Conservation (phyloP, 139 green algal genomes). For the Penium margaritaceum region DNA sequence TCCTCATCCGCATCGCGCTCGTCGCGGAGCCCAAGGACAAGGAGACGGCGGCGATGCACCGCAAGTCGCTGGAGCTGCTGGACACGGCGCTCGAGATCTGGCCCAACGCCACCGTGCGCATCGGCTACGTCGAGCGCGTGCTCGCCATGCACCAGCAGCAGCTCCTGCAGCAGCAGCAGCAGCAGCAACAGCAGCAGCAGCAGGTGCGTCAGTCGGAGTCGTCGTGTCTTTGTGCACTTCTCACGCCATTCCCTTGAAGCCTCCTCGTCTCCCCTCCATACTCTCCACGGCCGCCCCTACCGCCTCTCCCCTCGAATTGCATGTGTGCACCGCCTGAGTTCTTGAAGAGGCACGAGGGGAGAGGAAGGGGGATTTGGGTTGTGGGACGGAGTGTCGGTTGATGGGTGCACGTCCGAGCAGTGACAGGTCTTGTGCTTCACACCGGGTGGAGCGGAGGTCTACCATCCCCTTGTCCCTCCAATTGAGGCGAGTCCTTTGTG, state of each 20-base stretch:
- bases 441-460: too few relatives aligned
- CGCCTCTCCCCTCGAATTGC: too few relatives aligned
- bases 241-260: not conserved
- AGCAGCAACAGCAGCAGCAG: conserved; percentile 24
- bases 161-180: conserved; percentile 19
- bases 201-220: conserved; percentile 2
- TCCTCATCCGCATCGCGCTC: conserved; percentile 64
- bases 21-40: conserved; percentile 48
- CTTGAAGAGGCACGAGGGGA: too few relatives aligned
- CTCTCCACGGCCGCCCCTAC: not conserved
- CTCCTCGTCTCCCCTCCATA: not conserved
- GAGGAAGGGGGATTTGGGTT: too few relatives aligned
- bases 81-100: conserved; percentile 52
- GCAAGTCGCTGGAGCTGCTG: conserved; percentile 28
- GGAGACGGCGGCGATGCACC: conserved; percentile 54
- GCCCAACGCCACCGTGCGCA: conserved; percentile 54
- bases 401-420: too few relatives aligned
- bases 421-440: too few relatives aligned
- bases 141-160: conserved; percentile 30
- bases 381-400: too few relatives aligned
- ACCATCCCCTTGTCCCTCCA: too few relatives aligned
- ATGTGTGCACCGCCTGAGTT: too few relatives aligned
- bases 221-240: not conserved
- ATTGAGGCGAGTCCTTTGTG: too few relatives aligned
- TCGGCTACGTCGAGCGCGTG: conserved; percentile 69